phyloP scores from a whole-genome alignment of 139 green algal species.

The Chlamydomonas sp. region DNA sequence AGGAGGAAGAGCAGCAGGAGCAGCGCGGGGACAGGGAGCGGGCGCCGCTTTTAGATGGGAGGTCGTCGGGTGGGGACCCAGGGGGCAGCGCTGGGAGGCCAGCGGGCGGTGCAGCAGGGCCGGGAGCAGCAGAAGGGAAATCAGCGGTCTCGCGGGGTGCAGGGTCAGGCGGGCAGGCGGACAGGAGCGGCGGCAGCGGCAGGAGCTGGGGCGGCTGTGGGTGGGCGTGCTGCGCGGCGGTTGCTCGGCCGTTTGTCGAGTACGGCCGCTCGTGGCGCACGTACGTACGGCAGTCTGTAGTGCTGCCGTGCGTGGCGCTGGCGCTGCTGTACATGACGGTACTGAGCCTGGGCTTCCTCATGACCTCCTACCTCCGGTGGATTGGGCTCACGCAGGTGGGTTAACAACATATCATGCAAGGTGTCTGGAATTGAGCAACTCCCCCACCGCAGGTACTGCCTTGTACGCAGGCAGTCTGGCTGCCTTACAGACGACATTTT shows the following conservation, averaged over 20 bases:
- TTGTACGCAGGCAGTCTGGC: too few species aligned
- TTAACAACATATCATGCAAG: neutral
- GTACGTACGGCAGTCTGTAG: slow-evolving; percentile 69
- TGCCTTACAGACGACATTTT: too few species aligned
- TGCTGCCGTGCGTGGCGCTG: slow-evolving; percentile 74
- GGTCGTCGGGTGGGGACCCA: too few species aligned
- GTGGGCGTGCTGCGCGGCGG: neutral
- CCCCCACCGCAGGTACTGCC: neutral
- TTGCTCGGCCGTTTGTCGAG: neutral
- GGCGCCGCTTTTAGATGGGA: too few species aligned
- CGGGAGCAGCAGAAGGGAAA: too few species aligned
- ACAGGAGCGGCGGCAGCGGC: neutral
- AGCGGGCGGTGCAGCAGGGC: too few species aligned
- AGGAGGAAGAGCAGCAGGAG: too few species aligned
- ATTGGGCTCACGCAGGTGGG: neutral
- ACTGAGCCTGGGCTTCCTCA: slow-evolving; percentile 65
- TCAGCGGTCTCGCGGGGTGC: neutral
- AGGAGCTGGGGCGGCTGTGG: neutral
- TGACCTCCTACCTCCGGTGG: slow-evolving; percentile 74
- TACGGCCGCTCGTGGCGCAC: slow-evolving; percentile 46
- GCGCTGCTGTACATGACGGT: slow-evolving; percentile 82
- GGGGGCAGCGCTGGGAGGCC: too few species aligned
- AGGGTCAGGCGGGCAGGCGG: too few species aligned
- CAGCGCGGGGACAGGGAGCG: too few species aligned
- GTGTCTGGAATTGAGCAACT: neutral